Evolutionary conservation across 345 rosid genomes (phyloP).

Genomic region (Erysimum cheiranthoides): DNA sequence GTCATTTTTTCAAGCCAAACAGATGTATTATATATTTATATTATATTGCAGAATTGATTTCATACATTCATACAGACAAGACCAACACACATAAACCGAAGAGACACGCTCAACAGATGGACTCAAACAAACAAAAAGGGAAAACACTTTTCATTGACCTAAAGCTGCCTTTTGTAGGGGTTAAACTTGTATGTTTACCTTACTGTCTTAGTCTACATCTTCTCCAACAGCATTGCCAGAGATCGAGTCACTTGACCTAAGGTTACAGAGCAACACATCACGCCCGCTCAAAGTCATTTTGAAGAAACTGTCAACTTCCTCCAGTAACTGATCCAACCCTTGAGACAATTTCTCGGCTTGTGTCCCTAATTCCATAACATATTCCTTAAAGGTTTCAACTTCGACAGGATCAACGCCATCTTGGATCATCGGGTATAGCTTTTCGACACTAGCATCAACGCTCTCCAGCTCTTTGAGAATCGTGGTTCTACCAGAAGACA

Average conservation of each 20-base stretch:
- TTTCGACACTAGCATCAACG: slow-evolving; percentile 64
- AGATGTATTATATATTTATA: slow-evolving; percentile 17
- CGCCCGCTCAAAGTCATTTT: slow-evolving; percentile 77
- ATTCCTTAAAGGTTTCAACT: slow-evolving; percentile 46
- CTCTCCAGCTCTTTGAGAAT: slow-evolving; percentile 68
- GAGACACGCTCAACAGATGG: slow-evolving; percentile 38
- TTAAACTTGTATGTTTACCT: slow-evolving; percentile 27
- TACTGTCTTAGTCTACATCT: slow-evolving; percentile 43
- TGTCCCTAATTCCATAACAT: slow-evolving; percentile 49
- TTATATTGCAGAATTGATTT: slow-evolving; percentile 25
- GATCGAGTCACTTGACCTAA: slow-evolving; percentile 55
- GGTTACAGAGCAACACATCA: slow-evolving; percentile 82
- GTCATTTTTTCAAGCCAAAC: slow-evolving; percentile 27
- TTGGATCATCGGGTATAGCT: slow-evolving; percentile 66
- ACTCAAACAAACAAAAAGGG: slow-evolving; percentile 31
- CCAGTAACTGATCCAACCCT: slow-evolving; percentile 70
- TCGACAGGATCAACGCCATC: slow-evolving; percentile 53
- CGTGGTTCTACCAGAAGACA: slow-evolving; percentile 49
- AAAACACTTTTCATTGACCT: slow-evolving; percentile 25
- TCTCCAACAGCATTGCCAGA: slow-evolving; percentile 44
- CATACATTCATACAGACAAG: slow-evolving; percentile 37
- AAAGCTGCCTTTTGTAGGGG: slow-evolving; percentile 13
- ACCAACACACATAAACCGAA: slow-evolving; percentile 30
- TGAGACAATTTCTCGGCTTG: slow-evolving; percentile 62
- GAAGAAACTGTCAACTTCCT: slow-evolving; percentile 80